Evolutionary conservation across 441 rosid genomes (phyloP), one percentile per base, ranked within the genome.

Genomic region (Erysimum cheiri): DNA sequence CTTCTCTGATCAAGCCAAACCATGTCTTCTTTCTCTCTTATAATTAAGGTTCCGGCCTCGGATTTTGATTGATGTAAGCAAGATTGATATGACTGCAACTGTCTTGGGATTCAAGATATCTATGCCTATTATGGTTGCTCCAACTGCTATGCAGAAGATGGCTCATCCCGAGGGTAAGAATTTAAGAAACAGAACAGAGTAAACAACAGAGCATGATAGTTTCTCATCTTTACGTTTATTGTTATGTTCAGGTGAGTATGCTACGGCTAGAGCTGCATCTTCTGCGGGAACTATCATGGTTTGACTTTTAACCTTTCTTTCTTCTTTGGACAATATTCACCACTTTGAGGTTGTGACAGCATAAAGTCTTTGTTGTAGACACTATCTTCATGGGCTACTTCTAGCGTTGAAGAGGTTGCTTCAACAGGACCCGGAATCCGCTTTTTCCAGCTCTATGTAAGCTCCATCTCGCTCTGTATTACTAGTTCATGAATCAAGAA

Each of bases 51-150:
- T 95, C 63, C 89, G 99, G 4, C 99, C 98, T 12, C 93, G 99
- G 43, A 86, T 95, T 77, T 88, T 92, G 48, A 77, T 92, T 55
- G 98, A 95, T 47, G 98, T 95, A 39, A 89, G 85, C 89, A 85
- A 80, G 85, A 92, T 92, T 73, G 97, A 92, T 80, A 84, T 82
- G 79, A 69, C 87, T 59, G 85, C 97, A 31, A 88, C 92, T 31
- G 82, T 95, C 35, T 72, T 95, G 87, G 98, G 98, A 19, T 90
- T 90, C 87, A 92, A 95, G 62, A 83, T 92, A 78, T 89, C 97
- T 26, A 90, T 95, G 98, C 99, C 98, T 5, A 89, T 95, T 77
- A 88, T 95, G 99, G 85, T 95, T 82, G 99, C 98, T 78, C 99
- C 99, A 29, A 85, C 93, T 35, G 98, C 97, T 58, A 69, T 95